Conservation (phyloP, 768 basidiomycete species). For the Xerocomellus dryophilus region DNA sequence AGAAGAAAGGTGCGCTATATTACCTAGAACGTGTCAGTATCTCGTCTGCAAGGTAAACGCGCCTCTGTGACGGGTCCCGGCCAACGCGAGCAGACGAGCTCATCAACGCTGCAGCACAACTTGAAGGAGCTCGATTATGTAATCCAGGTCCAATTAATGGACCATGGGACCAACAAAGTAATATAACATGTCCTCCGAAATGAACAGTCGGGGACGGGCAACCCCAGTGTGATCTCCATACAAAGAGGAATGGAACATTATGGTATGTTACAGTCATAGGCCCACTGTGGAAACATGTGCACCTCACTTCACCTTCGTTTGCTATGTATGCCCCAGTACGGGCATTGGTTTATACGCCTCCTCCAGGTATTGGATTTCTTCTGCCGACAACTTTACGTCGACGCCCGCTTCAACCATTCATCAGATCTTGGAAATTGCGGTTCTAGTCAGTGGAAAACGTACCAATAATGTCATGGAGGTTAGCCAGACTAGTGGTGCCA, state of each 20-base stretch:
- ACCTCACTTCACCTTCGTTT: neutral
- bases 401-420: constrained; percentile 27
- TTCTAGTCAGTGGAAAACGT: constrained; percentile 1
- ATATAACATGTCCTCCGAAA: too few species aligned
- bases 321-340: constrained; percentile 38
- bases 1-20: neutral
- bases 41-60: neutral
- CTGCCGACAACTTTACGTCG: constrained; percentile 43
- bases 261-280: neutral
- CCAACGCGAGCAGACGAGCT: constrained; percentile 5
- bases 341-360: constrained; percentile 42
- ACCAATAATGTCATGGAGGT: constrained; percentile 42
- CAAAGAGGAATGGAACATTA: neutral
- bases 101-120: constrained; percentile 3
- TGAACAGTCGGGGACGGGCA: too few species aligned
- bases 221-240: too few species aligned
- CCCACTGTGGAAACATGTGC: neutral
- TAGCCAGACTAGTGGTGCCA: constrained; percentile 40
- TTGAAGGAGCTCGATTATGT: constrained; percentile 13
- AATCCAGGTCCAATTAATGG: too few species aligned
- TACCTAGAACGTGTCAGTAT: constrained; percentile 1
- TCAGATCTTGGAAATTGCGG: constrained; percentile 2
- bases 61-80: constrained; percentile 1
- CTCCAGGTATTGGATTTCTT: constrained; percentile 47
- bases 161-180: neutral